These are phyloP conservation scores for Cymodocea nodosa DNA, from an alignment of 116 monocot genomes.

Conservation along the genomic window DNA sequence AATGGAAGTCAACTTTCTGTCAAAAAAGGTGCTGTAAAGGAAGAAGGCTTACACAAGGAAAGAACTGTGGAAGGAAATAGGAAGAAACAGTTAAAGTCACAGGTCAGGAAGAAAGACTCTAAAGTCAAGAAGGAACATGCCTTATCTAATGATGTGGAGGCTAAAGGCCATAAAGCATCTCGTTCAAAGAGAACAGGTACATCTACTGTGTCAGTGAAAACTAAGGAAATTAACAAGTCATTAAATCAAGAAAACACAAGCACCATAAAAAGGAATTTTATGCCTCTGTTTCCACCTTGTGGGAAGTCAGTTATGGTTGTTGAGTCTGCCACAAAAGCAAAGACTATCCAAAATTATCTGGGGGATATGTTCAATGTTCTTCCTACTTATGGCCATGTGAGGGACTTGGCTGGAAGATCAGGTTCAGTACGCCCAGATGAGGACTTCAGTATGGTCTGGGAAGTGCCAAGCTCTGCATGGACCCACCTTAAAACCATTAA, in stretches of 20 bases:
- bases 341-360: slow-evolving; percentile 82
- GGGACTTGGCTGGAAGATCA: slow-evolving; percentile 90
- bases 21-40: slow-evolving; percentile 9
- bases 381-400: slow-evolving; percentile 93
- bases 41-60: not conserved
- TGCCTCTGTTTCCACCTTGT: slow-evolving; percentile 72
- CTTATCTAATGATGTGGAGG: slow-evolving; percentile 12
- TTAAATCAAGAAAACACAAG: slow-evolving; percentile 11
- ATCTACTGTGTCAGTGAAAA: not conserved
- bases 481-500: slow-evolving; percentile 92
- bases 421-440: slow-evolving; percentile 91
- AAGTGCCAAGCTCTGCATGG: slow-evolving; percentile 88
- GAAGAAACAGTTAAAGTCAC: slow-evolving; percentile 8
- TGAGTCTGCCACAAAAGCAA: slow-evolving; percentile 88
- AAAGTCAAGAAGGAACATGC: slow-evolving; percentile 13
- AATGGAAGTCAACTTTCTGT: not conserved
- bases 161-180: slow-evolving; percentile 24
- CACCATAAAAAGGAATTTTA: slow-evolving; percentile 13
- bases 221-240: not conserved
- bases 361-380: slow-evolving; percentile 91
- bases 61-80: slow-evolving; percentile 5
- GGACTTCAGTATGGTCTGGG: slow-evolving; percentile 99
- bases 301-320: slow-evolving; percentile 91
- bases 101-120: slow-evolving; percentile 8
- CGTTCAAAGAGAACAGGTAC: slow-evolving; percentile 18